Evolutionary conservation across 306 rosid species (phyloP).

Genomic region (Carpinus viminea): DNA sequence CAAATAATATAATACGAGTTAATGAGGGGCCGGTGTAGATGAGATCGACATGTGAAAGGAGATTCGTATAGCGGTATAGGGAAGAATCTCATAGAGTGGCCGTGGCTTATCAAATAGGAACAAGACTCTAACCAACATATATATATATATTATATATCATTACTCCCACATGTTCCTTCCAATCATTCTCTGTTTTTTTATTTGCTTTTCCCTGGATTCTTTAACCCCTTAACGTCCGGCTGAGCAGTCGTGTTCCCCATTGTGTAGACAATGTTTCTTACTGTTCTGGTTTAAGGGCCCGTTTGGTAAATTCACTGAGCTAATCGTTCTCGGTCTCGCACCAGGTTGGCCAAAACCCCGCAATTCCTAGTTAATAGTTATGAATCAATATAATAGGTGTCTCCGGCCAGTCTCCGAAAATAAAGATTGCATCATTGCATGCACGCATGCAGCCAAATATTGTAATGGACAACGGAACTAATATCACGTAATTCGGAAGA

Average conservation of each 20-base stretch:
- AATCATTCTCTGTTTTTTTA: background rate
- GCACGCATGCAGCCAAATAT: background rate
- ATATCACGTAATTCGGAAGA: background rate
- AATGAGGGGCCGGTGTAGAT: background rate
- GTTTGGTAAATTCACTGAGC: background rate
- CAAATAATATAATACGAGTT: too few species aligned
- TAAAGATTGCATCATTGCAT: too few species aligned
- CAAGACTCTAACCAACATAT: background rate
- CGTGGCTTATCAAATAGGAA: background rate
- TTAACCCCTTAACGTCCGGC: slow-evolving; percentile 11
- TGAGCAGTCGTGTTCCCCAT: slow-evolving; percentile 22
- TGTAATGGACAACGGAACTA: background rate
- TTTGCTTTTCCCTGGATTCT: slow-evolving; percentile 1
- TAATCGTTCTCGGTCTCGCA: too few species aligned
- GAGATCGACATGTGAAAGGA: slow-evolving; percentile 16
- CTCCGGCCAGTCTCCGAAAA: too few species aligned
- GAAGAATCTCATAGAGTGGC: slow-evolving; percentile 18
- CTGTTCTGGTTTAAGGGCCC: background rate
- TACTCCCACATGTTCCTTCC: slow-evolving; percentile 25
- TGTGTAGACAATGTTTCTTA: slow-evolving; percentile 19
- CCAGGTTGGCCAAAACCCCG: background rate
- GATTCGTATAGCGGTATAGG: background rate
- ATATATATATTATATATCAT: slow-evolving; percentile 5
- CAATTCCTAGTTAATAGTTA: too few species aligned
- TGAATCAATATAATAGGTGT: too few species aligned